Base-by-base conservation (phyloP, 768 basidiomycete species). In the Lactifluus hygrophoroides region DNA sequence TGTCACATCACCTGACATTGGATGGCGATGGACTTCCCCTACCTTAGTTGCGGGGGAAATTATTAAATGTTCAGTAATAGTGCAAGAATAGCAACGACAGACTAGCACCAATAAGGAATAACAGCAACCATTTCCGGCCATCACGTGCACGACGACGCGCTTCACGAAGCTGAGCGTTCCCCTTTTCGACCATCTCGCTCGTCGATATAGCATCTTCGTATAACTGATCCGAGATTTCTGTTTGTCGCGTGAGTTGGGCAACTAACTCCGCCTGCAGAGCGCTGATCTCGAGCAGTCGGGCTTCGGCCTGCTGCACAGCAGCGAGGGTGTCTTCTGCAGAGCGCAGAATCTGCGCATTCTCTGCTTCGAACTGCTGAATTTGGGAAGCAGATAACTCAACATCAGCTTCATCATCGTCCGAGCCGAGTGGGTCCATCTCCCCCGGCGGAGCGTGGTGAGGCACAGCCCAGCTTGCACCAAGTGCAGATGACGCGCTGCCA, bases 161-260 rank as follows among this genome's bases (percentile, higher is more conserved):
- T 74, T 94, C 91, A 69, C 81, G 85, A 56, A 99, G 77, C 71
- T 99, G 92, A 43, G 80, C 76, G 65, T 97, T 97, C 34, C 95
- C 94, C 70, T 88, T 89, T 65, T 89, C 88, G 38, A 97, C 85
- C 47, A 84, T 88, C 8, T 82, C 84, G 11, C 90, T 87, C 28
- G 89, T 90, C 2, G 87, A 82, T 54, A 96, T 86, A 9, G 93
- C 94, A 67, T 99, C 95, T 65, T 96, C 93, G 68, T 92, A 96
- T 60, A 99, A 74, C 70, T 91, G 84, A 66, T 98, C 94, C 10
- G 94, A 93, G 64, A 94, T 72, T 74, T 94, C 94, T 2, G 88
- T 88, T 76, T 99, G 96, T 66, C 77, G 80, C 35, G 88, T 86
- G 40, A 99, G 78, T 69, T 97, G 93, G 14, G 81, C 76, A 50